phyloP scores from a whole-genome alignment of 2,329 filamentous ascomycete genomes.

The Neofusicoccum cordaticola region DNA sequence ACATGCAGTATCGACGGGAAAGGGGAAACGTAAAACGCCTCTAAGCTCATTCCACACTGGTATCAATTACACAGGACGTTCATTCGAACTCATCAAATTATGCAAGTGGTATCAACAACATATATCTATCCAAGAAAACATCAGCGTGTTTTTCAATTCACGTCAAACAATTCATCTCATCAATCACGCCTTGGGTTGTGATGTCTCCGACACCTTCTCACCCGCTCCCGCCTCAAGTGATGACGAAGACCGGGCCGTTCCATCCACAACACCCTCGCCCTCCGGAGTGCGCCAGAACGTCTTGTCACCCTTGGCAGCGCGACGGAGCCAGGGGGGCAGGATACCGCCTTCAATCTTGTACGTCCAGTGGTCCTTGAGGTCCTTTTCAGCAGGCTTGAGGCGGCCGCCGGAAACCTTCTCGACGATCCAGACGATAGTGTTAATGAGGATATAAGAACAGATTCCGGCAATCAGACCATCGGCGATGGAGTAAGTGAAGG shows the following conservation, averaged over 20 bases:
- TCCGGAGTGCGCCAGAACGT: constrained; percentile 60
- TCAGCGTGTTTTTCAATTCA: background rate
- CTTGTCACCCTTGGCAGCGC: constrained; percentile 64
- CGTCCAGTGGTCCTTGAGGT: constrained; percentile 76
- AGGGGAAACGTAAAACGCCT: too few species aligned
- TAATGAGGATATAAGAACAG: constrained; percentile 72
- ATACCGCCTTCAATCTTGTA: constrained; percentile 73
- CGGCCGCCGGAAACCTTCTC: constrained; percentile 65
- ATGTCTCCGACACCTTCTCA: background rate
- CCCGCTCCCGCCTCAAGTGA: background rate
- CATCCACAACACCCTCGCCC: background rate
- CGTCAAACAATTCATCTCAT: background rate
- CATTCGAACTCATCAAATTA: background rate
- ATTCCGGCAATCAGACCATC: constrained; percentile 83
- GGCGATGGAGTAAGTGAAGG: constrained; percentile 85
- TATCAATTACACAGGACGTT: too few species aligned
- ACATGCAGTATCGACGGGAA: too few species aligned
- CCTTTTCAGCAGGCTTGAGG: constrained; percentile 71
- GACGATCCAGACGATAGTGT: constrained; percentile 67
- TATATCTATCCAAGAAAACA: background rate
- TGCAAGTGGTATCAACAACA: background rate
- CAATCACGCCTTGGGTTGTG: background rate
- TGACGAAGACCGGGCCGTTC: background rate
- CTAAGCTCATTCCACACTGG: too few species aligned
- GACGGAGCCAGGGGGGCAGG: constrained; percentile 69